These are phyloP conservation scores for Clonostachys chloroleuca DNA, from an alignment of 2,329 filamentous ascomycete genomes.

Conservation along the genomic window DNA sequence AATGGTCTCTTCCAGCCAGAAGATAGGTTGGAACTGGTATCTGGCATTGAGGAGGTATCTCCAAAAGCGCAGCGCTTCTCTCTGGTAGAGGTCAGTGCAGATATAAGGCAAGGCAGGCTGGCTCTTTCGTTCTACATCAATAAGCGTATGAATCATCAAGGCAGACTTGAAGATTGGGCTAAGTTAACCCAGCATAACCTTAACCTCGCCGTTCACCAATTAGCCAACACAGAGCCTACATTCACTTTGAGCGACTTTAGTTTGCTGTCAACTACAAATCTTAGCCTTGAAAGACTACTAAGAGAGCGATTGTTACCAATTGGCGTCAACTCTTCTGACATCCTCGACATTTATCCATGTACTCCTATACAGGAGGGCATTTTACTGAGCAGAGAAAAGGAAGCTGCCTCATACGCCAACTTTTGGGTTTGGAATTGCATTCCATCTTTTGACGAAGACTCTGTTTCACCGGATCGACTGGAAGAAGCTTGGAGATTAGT, in stretches of 20 bases:
- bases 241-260: conserved; percentile 36
- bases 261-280: conserved; percentile 21
- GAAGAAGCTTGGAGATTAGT: conserved; percentile 9
- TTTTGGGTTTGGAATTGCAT: not conserved
- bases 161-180: not conserved
- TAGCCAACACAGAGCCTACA: conserved; percentile 27
- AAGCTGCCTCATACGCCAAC: not conserved
- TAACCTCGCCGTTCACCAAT: not conserved
- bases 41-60: not conserved
- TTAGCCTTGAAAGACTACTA: conserved; percentile 33
- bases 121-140: not conserved
- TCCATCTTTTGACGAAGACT: not conserved
- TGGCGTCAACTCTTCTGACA: not conserved
- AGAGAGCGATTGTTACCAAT: not conserved
- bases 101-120: not conserved
- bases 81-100: not conserved
- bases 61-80: not conserved
- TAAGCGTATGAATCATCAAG: not conserved
- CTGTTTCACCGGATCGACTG: conserved; percentile 3
- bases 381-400: not conserved
- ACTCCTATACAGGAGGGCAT: not conserved
- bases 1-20: conserved; percentile 2
- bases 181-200: not conserved
- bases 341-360: not conserved
- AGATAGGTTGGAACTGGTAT: not conserved